Evolutionary conservation across 225 moss, liverwort and hornwort species (phyloP).

Genomic region (Marchantia paleacea): DNA sequence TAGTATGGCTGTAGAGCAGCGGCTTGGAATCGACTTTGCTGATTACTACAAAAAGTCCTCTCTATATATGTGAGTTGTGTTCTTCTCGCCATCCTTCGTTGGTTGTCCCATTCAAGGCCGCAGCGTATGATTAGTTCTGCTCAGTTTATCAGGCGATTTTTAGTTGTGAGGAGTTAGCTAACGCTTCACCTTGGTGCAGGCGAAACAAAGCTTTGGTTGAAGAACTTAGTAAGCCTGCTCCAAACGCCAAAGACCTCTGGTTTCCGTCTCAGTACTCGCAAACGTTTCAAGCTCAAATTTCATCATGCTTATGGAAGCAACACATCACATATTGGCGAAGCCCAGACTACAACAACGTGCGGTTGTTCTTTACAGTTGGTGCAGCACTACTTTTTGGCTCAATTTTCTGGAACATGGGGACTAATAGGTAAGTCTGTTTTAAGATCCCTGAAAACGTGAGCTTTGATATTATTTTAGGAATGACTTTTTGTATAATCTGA

Average conservation of each 20-base stretch:
- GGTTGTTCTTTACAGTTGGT: conserved; percentile 31
- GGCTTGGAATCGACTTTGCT: conserved; percentile 45
- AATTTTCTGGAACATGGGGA: conserved; percentile 45
- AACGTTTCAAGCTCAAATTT: conserved; percentile 20
- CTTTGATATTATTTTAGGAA: background rate
- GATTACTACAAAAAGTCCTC: conserved; percentile 32
- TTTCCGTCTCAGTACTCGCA: conserved; percentile 36
- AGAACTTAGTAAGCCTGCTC: conserved; percentile 32
- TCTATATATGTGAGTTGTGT: conserved; percentile 20
- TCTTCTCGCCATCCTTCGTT: background rate
- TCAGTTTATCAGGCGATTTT: background rate
- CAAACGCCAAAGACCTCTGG: conserved; percentile 25
- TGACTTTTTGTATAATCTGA: background rate
- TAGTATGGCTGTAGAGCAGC: conserved; percentile 31
- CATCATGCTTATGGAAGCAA: conserved; percentile 46
- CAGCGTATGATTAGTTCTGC: background rate
- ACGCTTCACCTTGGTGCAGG: conserved; percentile 7
- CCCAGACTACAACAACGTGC: conserved; percentile 49
- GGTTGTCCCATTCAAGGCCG: no score
- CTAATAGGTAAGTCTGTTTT: conserved; percentile 19
- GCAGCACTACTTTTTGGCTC: conserved; percentile 40
- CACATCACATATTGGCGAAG: conserved; percentile 45
- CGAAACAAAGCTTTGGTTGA: conserved; percentile 35
- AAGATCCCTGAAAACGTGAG: background rate
- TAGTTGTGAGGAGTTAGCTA: background rate